Conservation (phyloP, 2,329 filamentous ascomycete species). For the Verticillium nonalfalfae region DNA sequence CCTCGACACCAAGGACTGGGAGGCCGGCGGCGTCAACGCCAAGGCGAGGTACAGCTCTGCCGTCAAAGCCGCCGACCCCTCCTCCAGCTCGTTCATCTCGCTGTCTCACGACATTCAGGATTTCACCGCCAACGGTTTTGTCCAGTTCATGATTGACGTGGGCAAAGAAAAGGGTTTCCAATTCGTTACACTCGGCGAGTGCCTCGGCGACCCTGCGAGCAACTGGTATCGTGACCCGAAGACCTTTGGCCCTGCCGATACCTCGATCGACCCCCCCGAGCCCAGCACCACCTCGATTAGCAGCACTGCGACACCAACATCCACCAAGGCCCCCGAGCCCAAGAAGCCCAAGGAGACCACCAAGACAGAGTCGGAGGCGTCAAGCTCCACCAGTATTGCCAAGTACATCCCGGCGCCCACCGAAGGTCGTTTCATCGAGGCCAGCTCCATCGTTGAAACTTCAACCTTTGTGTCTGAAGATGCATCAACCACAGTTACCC, state of each 20-base stretch:
- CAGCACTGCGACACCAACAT: constrained; percentile 4
- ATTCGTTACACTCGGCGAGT: constrained; percentile 39
- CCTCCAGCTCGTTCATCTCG: constrained; percentile 17
- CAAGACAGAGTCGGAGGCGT: background rate
- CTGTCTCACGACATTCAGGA: constrained; percentile 37
- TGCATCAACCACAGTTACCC: background rate
- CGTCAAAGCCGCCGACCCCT: constrained; percentile 12
- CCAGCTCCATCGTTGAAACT: background rate
- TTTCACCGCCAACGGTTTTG: constrained; percentile 35
- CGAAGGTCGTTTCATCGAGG: background rate
- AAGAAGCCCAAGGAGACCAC: background rate
- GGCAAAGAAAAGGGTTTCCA: constrained; percentile 30
- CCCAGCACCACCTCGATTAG: background rate
- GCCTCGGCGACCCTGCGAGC: constrained; percentile 31
- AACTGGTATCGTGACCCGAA: constrained; percentile 40
- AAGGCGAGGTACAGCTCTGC: constrained; percentile 19
- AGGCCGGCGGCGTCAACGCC: constrained; percentile 18
- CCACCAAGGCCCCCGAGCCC: background rate
- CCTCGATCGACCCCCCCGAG: background rate
- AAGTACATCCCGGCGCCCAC: background rate
- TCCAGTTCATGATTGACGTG: constrained; percentile 36
- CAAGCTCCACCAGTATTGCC: background rate
- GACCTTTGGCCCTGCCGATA: constrained; percentile 9
- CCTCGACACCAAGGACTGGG: constrained; percentile 24
- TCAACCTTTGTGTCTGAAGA: background rate